phyloP scores from a whole-genome alignment of 495 filamentous ascomycete genomes.

The Aspergillus ostianus region DNA sequence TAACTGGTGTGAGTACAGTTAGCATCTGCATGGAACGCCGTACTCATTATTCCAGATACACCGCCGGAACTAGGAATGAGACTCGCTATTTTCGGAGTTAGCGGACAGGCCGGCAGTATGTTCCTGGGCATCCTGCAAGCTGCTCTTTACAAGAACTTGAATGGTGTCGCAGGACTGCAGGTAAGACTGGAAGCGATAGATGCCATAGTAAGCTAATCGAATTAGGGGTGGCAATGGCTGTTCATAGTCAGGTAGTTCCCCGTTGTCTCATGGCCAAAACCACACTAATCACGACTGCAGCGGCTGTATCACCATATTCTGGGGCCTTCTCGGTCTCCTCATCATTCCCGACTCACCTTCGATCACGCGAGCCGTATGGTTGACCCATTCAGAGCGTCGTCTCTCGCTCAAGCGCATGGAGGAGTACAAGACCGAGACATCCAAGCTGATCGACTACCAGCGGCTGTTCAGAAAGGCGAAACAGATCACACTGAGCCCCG shows the following conservation, averaged over 20 bases:
- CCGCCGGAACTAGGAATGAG: constrained; percentile 17
- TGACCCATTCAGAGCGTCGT: constrained; percentile 15
- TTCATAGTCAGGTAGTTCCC: constrained; percentile 16
- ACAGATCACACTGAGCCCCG: constrained; percentile 8
- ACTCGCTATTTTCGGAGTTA: constrained; percentile 20
- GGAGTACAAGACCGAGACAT: constrained; percentile 14
- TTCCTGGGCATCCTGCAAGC: constrained; percentile 19
- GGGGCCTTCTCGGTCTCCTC: constrained; percentile 16
- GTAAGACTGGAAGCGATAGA: neutral
- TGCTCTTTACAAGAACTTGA: constrained; percentile 19
- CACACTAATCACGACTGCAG: neutral
- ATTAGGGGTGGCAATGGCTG: constrained; percentile 21
- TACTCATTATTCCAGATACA: constrained; percentile 7
- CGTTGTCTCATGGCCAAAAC: neutral
- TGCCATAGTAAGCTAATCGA: neutral
- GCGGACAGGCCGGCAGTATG: constrained; percentile 19
- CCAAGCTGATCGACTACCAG: constrained; percentile 15
- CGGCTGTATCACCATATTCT: constrained; percentile 17
- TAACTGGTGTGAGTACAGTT: constrained; percentile 18
- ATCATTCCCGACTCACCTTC: constrained; percentile 19
- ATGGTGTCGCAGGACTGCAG: constrained; percentile 16
- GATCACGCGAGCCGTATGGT: constrained; percentile 20
- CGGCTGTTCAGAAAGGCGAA: constrained; percentile 11
- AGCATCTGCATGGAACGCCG: neutral
- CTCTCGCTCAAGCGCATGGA: constrained; percentile 16